Conservation (phyloP, 805 yeast genomes). For the Wickerhamiella bombiphila region DNA sequence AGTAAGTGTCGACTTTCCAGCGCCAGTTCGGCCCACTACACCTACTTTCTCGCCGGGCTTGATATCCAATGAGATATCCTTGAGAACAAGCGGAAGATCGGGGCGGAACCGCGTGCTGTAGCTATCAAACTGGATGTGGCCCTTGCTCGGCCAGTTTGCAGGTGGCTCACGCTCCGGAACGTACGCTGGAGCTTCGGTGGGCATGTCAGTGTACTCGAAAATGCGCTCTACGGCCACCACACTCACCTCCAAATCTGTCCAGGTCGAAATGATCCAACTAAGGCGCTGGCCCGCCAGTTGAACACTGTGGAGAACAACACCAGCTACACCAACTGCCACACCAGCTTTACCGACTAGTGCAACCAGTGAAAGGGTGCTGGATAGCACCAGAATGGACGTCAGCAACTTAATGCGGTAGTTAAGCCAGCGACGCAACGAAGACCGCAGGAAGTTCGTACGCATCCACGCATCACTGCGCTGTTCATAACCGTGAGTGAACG, state of each 20-base stretch:
- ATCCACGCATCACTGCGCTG: constrained; percentile 21
- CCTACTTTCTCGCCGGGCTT: constrained; percentile 74
- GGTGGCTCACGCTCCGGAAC: constrained; percentile 56
- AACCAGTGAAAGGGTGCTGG: constrained; percentile 62
- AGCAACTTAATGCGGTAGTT: constrained; percentile 84
- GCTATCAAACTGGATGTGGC: constrained; percentile 50
- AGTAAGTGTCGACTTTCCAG: constrained; percentile 80
- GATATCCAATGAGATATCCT: constrained; percentile 46
- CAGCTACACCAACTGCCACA: constrained; percentile 76
- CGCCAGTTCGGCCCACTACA: constrained; percentile 94
- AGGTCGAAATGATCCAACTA: constrained; percentile 82
- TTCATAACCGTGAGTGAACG: constrained; percentile 37
- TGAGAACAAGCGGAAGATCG: constrained; percentile 64
- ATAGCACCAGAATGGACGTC: constrained; percentile 66
- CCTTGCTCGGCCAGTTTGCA: constrained; percentile 55
- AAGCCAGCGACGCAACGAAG: constrained; percentile 38
- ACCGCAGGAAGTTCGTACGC: constrained; percentile 46
- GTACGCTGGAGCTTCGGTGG: constrained; percentile 71
- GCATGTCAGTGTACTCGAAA: constrained; percentile 62
- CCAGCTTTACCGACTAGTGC: constrained; percentile 36
- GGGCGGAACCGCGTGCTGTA: constrained; percentile 72
- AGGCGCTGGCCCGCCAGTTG: constrained; percentile 69
- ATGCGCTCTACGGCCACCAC: constrained; percentile 79
- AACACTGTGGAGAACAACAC: constrained; percentile 76
- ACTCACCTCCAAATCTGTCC: constrained; percentile 83